Percentiles rank a stretch among this genome's conserved stretches.
phyloP scores from a whole-genome alignment of 2,329 filamentous ascomycete species.

The Aspergillus persii region DNA sequence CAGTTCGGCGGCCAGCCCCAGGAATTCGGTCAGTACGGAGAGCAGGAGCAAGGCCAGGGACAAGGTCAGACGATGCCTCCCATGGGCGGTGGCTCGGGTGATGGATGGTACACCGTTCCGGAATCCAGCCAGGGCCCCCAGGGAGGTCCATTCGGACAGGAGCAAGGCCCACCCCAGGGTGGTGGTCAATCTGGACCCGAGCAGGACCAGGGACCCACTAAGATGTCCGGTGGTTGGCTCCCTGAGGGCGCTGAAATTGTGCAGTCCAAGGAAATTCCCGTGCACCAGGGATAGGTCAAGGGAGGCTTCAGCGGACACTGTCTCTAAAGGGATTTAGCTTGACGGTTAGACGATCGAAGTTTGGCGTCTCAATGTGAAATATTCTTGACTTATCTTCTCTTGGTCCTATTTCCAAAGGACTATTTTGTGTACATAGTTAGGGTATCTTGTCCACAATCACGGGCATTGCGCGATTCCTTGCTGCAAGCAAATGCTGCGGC shows the following conservation, averaged over 20 bases:
- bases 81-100: too few relatives aligned
- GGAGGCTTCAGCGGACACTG: background rate
- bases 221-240: too few relatives aligned
- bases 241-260: too few relatives aligned
- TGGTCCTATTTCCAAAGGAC: background rate
- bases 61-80: background rate
- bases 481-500: background rate
- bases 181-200: too few relatives aligned
- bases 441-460: background rate
- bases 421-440: background rate
- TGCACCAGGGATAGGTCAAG: background rate
- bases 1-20: background rate
- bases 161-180: too few relatives aligned
- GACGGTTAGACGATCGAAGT: too few relatives aligned
- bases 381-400: background rate
- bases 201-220: too few relatives aligned
- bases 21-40: too few relatives aligned
- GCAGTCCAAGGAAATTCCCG: too few relatives aligned
- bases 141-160: background rate
- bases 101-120: too few relatives aligned
- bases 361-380: background rate
- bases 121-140: too few relatives aligned
- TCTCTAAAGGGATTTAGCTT: background rate
- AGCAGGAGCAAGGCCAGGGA: background rate
- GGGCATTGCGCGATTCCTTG: background rate